Percentiles rank a stretch among this genome's conserved stretches.
phyloP scores from a whole-genome alignment of 345 rosid species.

The Eucalyptus shirleyi region DNA sequence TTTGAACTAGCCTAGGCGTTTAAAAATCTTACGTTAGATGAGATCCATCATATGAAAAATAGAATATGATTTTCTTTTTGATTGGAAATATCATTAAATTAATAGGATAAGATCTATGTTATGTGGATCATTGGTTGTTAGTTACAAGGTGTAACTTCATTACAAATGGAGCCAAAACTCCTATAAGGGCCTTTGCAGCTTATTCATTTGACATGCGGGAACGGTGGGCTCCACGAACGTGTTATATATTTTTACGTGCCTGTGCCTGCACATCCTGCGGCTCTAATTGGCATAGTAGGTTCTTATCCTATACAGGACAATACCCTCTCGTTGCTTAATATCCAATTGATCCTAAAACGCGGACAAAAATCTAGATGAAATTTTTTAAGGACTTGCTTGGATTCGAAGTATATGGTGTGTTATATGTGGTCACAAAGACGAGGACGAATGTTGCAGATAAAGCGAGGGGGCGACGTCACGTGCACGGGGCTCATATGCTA shows the following conservation, averaged over 20 bases:
- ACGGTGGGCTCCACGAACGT: fast-evolving
- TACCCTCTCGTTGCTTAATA: too few species aligned
- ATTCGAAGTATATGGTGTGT: neutral
- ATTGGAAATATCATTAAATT: neutral
- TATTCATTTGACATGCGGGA: too few species aligned
- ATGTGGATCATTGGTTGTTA: too few species aligned
- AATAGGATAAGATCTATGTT: neutral
- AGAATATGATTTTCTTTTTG: neutral
- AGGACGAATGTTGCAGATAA: neutral
- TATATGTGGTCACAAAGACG: neutral
- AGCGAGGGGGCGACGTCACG: neutral
- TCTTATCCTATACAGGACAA: too few species aligned
- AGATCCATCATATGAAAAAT: neutral
- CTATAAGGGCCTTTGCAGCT: too few species aligned
- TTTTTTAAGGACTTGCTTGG: too few species aligned
- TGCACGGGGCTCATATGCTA: neutral
- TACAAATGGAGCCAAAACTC: too few species aligned
- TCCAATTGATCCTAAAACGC: too few species aligned
- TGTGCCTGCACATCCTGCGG: fast-evolving
- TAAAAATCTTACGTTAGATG: neutral
- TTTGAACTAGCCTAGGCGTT: neutral
- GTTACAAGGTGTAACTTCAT: too few species aligned
- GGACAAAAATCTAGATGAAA: too few species aligned
- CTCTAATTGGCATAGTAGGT: too few species aligned
- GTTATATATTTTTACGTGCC: too few species aligned